phyloP scores from a whole-genome alignment of 1,139 yeast species.

The Debaryomyces subglobosus region DNA sequence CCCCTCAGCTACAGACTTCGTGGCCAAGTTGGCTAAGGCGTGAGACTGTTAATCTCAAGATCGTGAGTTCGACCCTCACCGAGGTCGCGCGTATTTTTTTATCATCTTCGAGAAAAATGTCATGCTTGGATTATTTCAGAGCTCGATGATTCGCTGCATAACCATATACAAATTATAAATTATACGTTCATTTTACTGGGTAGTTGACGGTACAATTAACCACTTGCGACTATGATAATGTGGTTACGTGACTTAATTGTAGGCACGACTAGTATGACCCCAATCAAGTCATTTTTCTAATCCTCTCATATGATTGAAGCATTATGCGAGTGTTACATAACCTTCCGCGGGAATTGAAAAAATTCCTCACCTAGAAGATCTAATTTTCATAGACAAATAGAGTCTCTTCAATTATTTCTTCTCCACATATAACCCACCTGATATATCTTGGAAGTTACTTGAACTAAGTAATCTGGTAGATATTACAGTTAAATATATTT shows the following conservation, averaged over 20 bases:
- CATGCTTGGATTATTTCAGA: not conserved
- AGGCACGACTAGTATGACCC: not conserved
- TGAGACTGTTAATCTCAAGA: conserved; percentile 46
- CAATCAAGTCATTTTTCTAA: not conserved
- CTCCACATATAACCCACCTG: not conserved
- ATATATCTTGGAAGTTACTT: not conserved
- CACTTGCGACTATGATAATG: not conserved
- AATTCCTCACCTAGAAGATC: not conserved
- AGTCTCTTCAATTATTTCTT: not conserved
- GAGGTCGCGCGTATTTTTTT: not conserved
- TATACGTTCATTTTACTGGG: not conserved
- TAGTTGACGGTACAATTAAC: no score
- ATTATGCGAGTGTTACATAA: not conserved
- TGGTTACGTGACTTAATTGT: not conserved
- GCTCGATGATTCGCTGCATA: conserved; percentile 2
- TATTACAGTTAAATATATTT: not conserved
- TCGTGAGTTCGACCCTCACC: conserved; percentile 22
- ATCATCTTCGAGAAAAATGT: not conserved
- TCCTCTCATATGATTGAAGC: not conserved
- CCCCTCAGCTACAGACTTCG: conserved; percentile 27
- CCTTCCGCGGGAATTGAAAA: not conserved
- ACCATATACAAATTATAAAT: not conserved
- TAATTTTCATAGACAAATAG: not conserved
- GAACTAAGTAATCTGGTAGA: not conserved
- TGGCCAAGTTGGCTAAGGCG: conserved; percentile 50